Base-by-base conservation (phyloP, 2,329 filamentous ascomycete genomes). In the Lizonia empirigonia region DNA sequence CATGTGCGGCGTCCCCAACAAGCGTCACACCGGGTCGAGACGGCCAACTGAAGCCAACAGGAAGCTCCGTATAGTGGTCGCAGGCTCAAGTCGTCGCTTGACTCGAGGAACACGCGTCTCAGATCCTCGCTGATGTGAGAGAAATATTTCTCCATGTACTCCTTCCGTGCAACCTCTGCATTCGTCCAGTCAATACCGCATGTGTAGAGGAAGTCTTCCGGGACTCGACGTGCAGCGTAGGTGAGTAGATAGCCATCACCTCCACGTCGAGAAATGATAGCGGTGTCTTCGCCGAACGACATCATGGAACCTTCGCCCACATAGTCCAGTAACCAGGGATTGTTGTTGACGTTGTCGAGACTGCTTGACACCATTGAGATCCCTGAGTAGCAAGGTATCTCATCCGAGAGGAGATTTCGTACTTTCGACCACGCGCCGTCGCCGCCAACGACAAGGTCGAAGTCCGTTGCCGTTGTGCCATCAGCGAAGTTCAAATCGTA, bases 1-100 rank as follows among this genome's bases (percentile, higher is more conserved):
- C 60, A 65, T 86, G 83, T 7, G 83, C 83, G 1, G 83, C 80
- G 58, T 86, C 83, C 5, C 84, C 84, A 20, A 85, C 73, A 12
- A 85, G 62, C 0, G 84, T 85, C 4, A 81, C 62, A 0, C 82
- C 81, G 5, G 70, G 63, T 15, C 69, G 71, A 38, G 79, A 74
- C 32, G 73, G 52, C 82, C 82, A 86, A 2, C 75, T 69, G 4
- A 80, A 74, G 2, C 58, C 82, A 1, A 80, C 64, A 0, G 83
- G 82, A 8, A 87, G 74, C 62, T 78, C n/a, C 77, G 61, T 81
- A 84, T 1, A 86, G 69, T 1, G 76, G 35, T 4, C 68, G 61
- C 5, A 67, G 45, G 3, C 24, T 54, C 2, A 60, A 7, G 2
- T 37, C 32, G 18, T 68, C 62, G 8, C 26, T 56, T 6, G 56